These are phyloP conservation scores for Daldinia vernicosa DNA, from an alignment of 495 filamentous ascomycete genomes.

Conservation along the genomic window DNA sequence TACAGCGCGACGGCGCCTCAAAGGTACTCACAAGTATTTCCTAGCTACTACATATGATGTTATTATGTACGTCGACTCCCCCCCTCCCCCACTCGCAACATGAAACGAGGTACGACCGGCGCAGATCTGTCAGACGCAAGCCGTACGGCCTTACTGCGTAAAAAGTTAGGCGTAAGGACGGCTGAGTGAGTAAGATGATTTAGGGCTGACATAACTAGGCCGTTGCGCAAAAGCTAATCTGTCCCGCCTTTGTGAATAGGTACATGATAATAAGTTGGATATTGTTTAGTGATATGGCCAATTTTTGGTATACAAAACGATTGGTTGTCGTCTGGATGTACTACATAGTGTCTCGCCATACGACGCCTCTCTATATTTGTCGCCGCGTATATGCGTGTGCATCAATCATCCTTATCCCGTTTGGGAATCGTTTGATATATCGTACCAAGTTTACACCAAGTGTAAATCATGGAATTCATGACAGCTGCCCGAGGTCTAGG, in stretches of 20 bases:
- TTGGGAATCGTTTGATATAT: constrained; percentile 28
- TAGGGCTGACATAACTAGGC: constrained; percentile 41
- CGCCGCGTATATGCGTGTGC: constrained; percentile 4
- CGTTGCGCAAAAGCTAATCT: neutral
- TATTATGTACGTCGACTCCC: neutral
- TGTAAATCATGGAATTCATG: constrained; percentile 24
- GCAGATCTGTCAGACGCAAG: constrained; percentile 42
- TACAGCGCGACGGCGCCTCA: constrained; percentile 8
- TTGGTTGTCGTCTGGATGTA: neutral
- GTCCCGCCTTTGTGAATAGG: neutral
- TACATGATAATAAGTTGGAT: constrained; percentile 4
- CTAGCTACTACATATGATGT: neutral
- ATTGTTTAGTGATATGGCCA: neutral
- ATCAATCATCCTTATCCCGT: constrained; percentile 15
- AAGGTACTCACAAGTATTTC: constrained; percentile 27
- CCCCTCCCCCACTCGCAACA: constrained; percentile 27
- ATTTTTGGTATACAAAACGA: constrained; percentile 20
- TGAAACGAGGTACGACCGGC: constrained; percentile 31
- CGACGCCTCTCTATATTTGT: constrained; percentile 9
- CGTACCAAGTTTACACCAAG: constrained; percentile 5
- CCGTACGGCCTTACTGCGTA: constrained; percentile 33
- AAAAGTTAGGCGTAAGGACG: constrained; percentile 30
- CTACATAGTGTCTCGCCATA: neutral
- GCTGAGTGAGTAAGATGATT: constrained; percentile 35
- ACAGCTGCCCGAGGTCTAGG: constrained; percentile 26